These are phyloP conservation scores for Aspergillus awamori DNA, from an alignment of 2,329 filamentous ascomycete species.

Conservation along the genomic window DNA sequence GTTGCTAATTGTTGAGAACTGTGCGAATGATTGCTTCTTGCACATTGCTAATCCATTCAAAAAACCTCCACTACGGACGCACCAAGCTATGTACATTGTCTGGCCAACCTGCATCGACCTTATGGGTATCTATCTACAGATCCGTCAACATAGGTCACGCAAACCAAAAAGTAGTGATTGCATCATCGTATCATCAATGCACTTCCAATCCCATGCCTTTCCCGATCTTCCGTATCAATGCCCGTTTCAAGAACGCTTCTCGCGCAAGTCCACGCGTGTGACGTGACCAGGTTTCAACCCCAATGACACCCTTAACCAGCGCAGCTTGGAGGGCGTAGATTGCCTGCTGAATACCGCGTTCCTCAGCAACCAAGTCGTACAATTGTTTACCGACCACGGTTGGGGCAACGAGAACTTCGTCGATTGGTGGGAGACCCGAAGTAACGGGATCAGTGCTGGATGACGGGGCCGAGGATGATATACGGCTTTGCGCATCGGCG, in stretches of 20 bases:
- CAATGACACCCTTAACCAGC: constrained; percentile 49
- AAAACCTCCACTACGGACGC: neutral
- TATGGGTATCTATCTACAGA: neutral
- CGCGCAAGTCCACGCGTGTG: constrained; percentile 50
- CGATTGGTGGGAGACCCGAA: constrained; percentile 69
- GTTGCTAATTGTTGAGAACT: neutral
- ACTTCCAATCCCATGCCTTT: constrained; percentile 49
- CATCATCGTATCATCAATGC: neutral
- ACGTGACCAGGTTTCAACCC: constrained; percentile 50
- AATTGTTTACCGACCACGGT: constrained; percentile 92
- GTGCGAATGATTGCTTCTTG: neutral
- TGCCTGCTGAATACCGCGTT: constrained; percentile 81
- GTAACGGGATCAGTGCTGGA: constrained; percentile 36
- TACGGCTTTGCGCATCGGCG: constrained; percentile 66
- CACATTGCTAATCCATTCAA: neutral
- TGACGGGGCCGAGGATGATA: constrained; percentile 27
- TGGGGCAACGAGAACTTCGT: constrained; percentile 89
- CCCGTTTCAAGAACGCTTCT: constrained; percentile 52
- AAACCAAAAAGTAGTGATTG: neutral
- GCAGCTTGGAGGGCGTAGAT: constrained; percentile 66
- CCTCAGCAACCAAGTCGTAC: constrained; percentile 86
- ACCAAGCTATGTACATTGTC: neutral
- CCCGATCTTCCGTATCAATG: constrained; percentile 50
- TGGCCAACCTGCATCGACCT: neutral
- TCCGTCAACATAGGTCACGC: neutral